Percentiles rank a stretch among this genome's conserved stretches.
phyloP scores from a whole-genome alignment of 2,329 filamentous ascomycete species.

The Podosphaera fusca region DNA sequence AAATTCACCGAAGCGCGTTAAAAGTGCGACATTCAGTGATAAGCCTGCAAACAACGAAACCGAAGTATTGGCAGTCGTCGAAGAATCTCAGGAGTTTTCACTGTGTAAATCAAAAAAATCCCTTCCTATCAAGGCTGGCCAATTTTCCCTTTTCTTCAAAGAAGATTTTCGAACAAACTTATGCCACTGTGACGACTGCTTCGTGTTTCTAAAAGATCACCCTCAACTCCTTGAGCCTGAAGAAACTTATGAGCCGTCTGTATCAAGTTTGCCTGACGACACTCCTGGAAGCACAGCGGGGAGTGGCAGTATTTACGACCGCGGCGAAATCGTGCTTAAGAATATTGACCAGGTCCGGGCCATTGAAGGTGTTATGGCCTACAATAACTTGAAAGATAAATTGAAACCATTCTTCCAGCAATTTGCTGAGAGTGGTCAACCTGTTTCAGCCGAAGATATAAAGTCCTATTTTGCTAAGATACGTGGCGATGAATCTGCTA shows the following conservation, averaged over 20 bases:
- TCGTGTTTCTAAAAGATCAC: constrained; percentile 44
- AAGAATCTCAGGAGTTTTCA: background rate
- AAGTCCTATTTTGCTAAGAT: constrained; percentile 91
- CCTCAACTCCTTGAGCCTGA: constrained; percentile 81
- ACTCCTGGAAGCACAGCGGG: constrained; percentile 36
- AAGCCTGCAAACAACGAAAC: background rate
- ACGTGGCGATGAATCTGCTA: constrained; percentile 52
- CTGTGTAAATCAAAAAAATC: constrained; percentile 40
- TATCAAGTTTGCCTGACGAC: constrained; percentile 41
- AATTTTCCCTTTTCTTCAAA: constrained; percentile 65
- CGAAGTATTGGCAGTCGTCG: background rate
- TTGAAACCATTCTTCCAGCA: constrained; percentile 87
- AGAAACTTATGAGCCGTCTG: constrained; percentile 75
- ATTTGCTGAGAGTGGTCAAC: constrained; percentile 74
- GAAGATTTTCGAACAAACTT: constrained; percentile 58
- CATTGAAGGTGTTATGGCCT: constrained; percentile 94
- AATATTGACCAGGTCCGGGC: constrained; percentile 82
- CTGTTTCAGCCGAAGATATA: constrained; percentile 84
- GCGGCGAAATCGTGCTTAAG: constrained; percentile 75
- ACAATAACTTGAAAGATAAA: constrained; percentile 87
- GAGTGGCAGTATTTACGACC: constrained; percentile 67
- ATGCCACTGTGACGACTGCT: constrained; percentile 68
- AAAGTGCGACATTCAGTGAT: constrained; percentile 10
- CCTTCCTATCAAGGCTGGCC: constrained; percentile 27
- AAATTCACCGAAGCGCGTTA: constrained; percentile 27